Evolutionary conservation across 2,329 filamentous ascomycete species (phyloP).

Genomic region (Aspergillus pseudoglaucus): DNA sequence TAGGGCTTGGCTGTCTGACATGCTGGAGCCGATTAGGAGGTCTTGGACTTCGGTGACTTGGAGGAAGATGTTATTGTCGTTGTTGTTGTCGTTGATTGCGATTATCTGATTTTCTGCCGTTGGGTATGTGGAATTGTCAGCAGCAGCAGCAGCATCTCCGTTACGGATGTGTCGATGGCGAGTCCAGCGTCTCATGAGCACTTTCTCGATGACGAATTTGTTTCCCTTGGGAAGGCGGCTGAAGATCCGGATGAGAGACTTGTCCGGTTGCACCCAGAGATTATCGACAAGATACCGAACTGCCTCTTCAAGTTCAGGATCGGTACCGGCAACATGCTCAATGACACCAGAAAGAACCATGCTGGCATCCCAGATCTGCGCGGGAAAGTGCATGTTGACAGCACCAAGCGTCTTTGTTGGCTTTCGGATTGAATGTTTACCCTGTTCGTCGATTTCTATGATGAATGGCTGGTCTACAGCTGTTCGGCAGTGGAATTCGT

Average conservation of each 20-base stretch:
- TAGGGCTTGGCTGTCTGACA: conserved; percentile 17
- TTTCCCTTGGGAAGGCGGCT: conserved; percentile 18
- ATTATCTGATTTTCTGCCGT: background rate
- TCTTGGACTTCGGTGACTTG: conserved; percentile 36
- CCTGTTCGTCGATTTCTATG: conserved; percentile 27
- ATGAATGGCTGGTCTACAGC: conserved; percentile 24
- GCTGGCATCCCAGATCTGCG: conserved; percentile 35
- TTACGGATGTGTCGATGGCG: conserved; percentile 20
- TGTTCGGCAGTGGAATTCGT: conserved; percentile 36
- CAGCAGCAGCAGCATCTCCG: background rate
- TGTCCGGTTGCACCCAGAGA: conserved; percentile 27
- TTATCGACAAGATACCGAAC: conserved; percentile 26
- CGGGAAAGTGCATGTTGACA: conserved; percentile 35
- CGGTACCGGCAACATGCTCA: conserved; percentile 15
- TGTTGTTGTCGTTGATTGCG: background rate
- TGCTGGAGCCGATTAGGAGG: conserved; percentile 19
- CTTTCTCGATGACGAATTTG: conserved; percentile 23
- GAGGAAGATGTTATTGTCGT: conserved; percentile 17
- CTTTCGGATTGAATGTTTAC: conserved; percentile 21
- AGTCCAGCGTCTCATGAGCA: conserved; percentile 29
- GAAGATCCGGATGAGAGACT: conserved; percentile 21
- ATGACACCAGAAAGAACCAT: conserved; percentile 23
- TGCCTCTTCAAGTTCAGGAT: conserved; percentile 21
- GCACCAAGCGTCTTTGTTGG: conserved; percentile 23
- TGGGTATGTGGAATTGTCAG: background rate